phyloP scores from a whole-genome alignment of 352 stramenopile genomes.

The Albugo candida region DNA sequence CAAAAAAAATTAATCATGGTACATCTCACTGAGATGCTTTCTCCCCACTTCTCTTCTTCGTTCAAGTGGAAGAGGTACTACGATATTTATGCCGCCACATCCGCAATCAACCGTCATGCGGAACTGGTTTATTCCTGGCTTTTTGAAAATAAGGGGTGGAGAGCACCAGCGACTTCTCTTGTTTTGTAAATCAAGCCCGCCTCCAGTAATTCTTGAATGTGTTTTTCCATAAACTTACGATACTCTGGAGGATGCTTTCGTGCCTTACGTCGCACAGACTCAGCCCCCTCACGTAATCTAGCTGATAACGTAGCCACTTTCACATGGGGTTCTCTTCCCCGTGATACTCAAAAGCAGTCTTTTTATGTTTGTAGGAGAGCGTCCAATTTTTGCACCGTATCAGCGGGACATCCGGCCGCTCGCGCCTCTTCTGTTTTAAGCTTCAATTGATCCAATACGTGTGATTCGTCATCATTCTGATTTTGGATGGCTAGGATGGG shows the following conservation, averaged over 20 bases:
- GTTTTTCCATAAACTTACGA: slow-evolving; percentile 1
- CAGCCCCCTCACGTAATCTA: not conserved
- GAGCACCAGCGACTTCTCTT: slow-evolving; percentile 5
- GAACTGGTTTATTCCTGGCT: slow-evolving; percentile 5
- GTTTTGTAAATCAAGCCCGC: slow-evolving; percentile 1
- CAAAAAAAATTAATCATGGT: too few relatives aligned
- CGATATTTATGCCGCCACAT: too few relatives aligned
- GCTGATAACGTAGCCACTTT: slow-evolving; percentile 5
- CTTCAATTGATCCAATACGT: too few relatives aligned
- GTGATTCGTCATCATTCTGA: too few relatives aligned
- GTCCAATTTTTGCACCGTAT: too few relatives aligned
- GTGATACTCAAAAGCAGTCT: slow-evolving; percentile 3
- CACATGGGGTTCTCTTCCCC: slow-evolving; percentile 7
- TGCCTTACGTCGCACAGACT: not conserved
- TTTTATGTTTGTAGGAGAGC: not conserved
- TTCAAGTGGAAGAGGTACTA: too few relatives aligned
- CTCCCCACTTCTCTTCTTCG: too few relatives aligned
- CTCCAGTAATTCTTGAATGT: not conserved
- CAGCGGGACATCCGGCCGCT: too few relatives aligned
- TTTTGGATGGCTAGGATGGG: too few relatives aligned
- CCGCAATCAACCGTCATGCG: slow-evolving; percentile 11
- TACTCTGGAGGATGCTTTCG: slow-evolving; percentile 1
- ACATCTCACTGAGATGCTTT: too few relatives aligned
- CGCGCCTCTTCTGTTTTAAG: too few relatives aligned
- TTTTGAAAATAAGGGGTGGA: slow-evolving; percentile 1